Percentiles rank a stretch among this genome's conserved stretches.
Evolutionary conservation across 371 early-diverging fungal species (phyloP).

Genomic region (Syncephalastrum sp.): DNA sequence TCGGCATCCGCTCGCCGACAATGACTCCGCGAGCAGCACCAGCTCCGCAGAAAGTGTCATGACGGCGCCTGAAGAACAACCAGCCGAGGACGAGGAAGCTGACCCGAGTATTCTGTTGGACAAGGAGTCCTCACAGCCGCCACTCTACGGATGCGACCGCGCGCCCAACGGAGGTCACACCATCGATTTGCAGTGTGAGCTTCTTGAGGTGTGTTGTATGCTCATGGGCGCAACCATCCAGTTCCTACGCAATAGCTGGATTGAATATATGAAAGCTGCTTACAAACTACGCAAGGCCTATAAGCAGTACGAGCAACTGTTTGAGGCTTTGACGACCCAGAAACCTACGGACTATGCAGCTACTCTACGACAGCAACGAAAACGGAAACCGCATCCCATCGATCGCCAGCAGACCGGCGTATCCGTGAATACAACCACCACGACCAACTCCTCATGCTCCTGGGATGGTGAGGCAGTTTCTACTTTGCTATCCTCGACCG

Average conservation of each 20-base stretch:
- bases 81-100: background rate
- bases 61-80: constrained; percentile 12
- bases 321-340: constrained; percentile 39
- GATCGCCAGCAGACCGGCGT: too few relatives aligned
- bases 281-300: constrained; percentile 48
- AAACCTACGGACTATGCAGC: constrained; percentile 42
- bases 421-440: too few relatives aligned
- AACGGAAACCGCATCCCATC: background rate
- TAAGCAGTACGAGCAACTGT: constrained; percentile 48
- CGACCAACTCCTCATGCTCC: too few relatives aligned
- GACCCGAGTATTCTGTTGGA: too few relatives aligned
- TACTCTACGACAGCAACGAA: constrained; percentile 15
- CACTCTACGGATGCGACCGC: too few relatives aligned
- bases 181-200: constrained; percentile 30
- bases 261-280: constrained; percentile 51
- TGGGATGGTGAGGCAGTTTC: too few relatives aligned
- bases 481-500: background rate
- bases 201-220: constrained; percentile 44
- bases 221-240: constrained; percentile 50
- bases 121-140: too few relatives aligned
- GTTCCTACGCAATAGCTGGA: constrained; percentile 44
- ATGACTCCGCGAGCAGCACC: background rate
- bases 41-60: constrained; percentile 2
- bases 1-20: background rate
- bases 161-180: background rate